These are phyloP conservation scores for Cajanus cajan DNA, from an alignment of 306 rosid species.

Conservation along the genomic window DNA sequence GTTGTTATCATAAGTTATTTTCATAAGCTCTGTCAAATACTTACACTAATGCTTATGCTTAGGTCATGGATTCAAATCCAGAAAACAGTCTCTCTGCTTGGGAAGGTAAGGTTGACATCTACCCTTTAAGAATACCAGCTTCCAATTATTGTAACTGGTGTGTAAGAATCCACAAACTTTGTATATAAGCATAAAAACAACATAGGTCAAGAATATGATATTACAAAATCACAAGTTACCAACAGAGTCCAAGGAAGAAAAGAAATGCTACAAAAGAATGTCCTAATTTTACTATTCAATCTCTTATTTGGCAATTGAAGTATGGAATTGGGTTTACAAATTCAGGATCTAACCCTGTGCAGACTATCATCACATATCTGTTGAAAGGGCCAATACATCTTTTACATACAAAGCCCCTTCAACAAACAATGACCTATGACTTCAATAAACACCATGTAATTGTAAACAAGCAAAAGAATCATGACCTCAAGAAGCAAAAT, in stretches of 20 bases:
- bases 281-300: conserved; percentile 19
- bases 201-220: not conserved
- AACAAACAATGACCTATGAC: conserved; percentile 42
- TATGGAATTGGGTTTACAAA: conserved; percentile 32
- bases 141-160: not conserved
- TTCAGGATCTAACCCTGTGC: conserved; percentile 30
- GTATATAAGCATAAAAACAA: not conserved
- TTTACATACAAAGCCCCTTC: conserved; percentile 48
- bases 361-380: conserved; percentile 36
- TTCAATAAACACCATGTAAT: conserved; percentile 30
- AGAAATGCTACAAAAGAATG: conserved; percentile 38
- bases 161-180: not conserved
- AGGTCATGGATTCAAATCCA: not conserved
- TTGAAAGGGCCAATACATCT: conserved; percentile 40
- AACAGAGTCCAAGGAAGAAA: conserved; percentile 14
- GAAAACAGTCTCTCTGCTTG: not conserved
- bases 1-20: not conserved
- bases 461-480: conserved; percentile 36
- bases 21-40: not conserved
- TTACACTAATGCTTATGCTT: not conserved
- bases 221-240: not conserved
- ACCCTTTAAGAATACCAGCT: not conserved
- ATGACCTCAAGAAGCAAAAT: not conserved
- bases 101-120: not conserved
- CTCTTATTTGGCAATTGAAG: conserved; percentile 32